phyloP scores from a whole-genome alignment of 1,284 basidiomycete species.

The Gomphus bonarii region DNA sequence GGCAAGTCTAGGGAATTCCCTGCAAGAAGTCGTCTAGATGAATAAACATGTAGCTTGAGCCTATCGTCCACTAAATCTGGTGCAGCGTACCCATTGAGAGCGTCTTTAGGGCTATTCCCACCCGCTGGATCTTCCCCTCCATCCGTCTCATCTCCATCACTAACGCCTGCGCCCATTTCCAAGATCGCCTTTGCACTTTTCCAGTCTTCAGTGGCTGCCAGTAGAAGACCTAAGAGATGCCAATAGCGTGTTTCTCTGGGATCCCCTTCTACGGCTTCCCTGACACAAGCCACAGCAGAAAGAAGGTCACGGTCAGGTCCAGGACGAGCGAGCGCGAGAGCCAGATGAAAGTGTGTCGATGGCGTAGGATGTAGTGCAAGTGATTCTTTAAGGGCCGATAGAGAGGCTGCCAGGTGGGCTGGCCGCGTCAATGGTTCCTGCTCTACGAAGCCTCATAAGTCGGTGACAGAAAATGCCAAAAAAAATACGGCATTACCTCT shows the following conservation, averaged over 20 bases:
- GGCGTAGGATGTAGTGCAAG: conserved; percentile 46
- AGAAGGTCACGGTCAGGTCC: conserved; percentile 57
- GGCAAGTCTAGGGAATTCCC: conserved; percentile 31
- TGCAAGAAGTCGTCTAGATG: conserved; percentile 24
- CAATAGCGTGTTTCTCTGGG: conserved; percentile 71
- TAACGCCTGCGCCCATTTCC: conserved; percentile 54
- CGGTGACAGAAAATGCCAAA: neutral
- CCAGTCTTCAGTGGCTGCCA: conserved; percentile 79
- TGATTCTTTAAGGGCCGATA: conserved; percentile 46
- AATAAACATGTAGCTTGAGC: conserved; percentile 9
- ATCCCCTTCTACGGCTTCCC: conserved; percentile 69
- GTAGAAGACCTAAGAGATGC: conserved; percentile 84
- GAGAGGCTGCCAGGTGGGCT: conserved; percentile 46
- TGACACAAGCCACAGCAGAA: conserved; percentile 59
- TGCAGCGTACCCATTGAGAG: neutral
- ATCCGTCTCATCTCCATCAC: conserved; percentile 33
- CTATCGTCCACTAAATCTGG: conserved; percentile 1
- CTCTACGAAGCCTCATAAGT: conserved; percentile 30
- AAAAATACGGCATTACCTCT: conserved; percentile 35
- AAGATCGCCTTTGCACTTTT: conserved; percentile 67
- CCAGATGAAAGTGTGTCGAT: conserved; percentile 69
- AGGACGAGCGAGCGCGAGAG: conserved; percentile 63
- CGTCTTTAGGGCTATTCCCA: conserved; percentile 15
- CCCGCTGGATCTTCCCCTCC: conserved; percentile 18
- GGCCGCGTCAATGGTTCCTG: conserved; percentile 55